Percentiles rank a stretch among this genome's conserved stretches.
Conservation (phyloP, 441 rosid species). For the Raphanus hybrid region DNA sequence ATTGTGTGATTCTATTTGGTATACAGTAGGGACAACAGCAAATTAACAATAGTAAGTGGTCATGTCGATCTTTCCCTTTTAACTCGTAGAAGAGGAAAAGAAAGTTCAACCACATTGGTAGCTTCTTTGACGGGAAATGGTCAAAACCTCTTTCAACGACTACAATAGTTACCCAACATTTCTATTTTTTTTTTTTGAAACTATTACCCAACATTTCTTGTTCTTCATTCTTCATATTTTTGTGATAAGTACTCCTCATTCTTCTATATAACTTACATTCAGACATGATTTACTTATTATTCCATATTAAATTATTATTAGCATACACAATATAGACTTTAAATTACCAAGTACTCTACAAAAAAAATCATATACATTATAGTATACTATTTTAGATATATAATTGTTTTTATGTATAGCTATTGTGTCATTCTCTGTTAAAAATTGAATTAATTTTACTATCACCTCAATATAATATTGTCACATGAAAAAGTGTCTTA, state of each 20-base stretch:
- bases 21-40: not conserved
- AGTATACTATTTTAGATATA: too few relatives aligned
- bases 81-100: not conserved
- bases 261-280: too few relatives aligned
- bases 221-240: conserved; percentile 21
- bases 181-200: too few relatives aligned
- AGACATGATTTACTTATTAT: too few relatives aligned
- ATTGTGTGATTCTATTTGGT: not conserved
- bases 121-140: conserved; percentile 46
- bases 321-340: not conserved
- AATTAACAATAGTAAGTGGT: not conserved
- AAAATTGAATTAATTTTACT: too few relatives aligned
- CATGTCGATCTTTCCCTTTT: not conserved
- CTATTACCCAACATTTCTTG: conserved; percentile 14
- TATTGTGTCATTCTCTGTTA: too few relatives aligned
- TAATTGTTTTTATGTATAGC: too few relatives aligned
- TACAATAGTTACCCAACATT: conserved; percentile 3
- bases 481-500: too few relatives aligned
- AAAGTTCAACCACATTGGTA: conserved; percentile 23
- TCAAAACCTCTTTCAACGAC: conserved; percentile 22
- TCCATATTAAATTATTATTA: too few relatives aligned
- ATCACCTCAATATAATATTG: too few relatives aligned
- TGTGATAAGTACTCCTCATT: too few relatives aligned
- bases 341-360: not conserved
- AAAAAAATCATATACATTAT: not conserved